A percentile compares a stretch with the other conserved stretches of the same genome.
These are phyloP conservation scores for Globisporangium cystogenes DNA, from an alignment of 352 stramenopile genomes.

Conservation along the genomic window DNA sequence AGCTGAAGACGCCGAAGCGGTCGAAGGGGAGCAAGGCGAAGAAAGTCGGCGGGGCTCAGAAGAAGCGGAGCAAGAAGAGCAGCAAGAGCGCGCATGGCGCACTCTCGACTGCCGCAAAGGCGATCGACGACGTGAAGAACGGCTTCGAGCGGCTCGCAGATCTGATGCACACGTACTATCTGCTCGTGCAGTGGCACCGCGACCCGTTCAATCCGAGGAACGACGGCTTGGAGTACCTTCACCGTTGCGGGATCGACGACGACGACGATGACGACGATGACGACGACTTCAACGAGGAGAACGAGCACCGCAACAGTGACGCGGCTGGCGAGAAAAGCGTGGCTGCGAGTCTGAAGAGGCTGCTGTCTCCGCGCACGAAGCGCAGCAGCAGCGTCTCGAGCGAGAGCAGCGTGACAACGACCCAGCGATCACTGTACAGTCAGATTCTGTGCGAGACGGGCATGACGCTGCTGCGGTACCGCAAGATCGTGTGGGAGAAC, in stretches of 20 bases:
- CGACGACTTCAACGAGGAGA: conserved; percentile 23
- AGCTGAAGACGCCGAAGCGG: conserved; percentile 7
- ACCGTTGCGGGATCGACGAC: conserved; percentile 78
- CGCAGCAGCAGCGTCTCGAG: conserved; percentile 28
- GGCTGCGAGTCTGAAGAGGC: conserved; percentile 13
- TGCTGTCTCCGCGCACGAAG: conserved; percentile 23
- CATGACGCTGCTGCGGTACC: conserved; percentile 72
- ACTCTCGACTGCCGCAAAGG: conserved; percentile 25
- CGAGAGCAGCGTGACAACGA: conserved; percentile 10
- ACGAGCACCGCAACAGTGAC: conserved; percentile 9
- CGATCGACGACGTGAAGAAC: conserved; percentile 51
- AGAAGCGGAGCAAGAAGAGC: background rate
- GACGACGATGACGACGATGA: conserved; percentile 75
- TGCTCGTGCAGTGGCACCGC: conserved; percentile 87
- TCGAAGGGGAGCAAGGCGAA: background rate
- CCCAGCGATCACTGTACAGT: conserved; percentile 43
- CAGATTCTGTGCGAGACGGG: conserved; percentile 72
- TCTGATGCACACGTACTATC: conserved; percentile 87
- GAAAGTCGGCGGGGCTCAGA: background rate
- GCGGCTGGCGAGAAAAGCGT: conserved; percentile 5
- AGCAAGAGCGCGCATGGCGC: background rate
- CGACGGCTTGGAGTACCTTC: conserved; percentile 62
- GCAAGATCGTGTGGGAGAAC: conserved; percentile 84
- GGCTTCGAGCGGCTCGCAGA: conserved; percentile 69
- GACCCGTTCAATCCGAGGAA: conserved; percentile 79